Evolutionary conservation across 176 grass and related monocot species (phyloP), one percentile per base, ranked within the genome.

Genomic region (Chloris gayana): DNA sequence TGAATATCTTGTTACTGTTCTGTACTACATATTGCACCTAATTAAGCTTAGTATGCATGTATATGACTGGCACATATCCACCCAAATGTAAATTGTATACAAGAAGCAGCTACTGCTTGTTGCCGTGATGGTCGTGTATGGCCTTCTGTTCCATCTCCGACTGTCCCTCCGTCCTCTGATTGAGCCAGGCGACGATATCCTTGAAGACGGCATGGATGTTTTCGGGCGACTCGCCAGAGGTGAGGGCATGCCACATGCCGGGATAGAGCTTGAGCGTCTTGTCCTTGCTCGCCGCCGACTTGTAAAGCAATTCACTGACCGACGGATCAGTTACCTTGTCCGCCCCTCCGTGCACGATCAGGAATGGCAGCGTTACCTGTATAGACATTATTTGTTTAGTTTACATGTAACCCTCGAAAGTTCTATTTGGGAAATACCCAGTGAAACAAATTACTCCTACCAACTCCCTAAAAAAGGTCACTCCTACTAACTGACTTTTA

Each of bases 231-330:
- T 97, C 93, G 41, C 79, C 93, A 21, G 90, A 93, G 54, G 90
- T 97, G 50, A 97, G 78, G 47, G 93, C 93, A 32, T 93, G 93
- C 88, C 93, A 93, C 93, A 97, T 97, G 46, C 72, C 88, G 0
- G 85, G 85, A 27, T 97, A 93, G 17, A 91, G 68, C 27, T 91
- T 89, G 67, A 97, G 70, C 21, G 75, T 93, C 67, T 97, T 93
- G 78, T 97, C 93, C 1, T 69, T 4, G 85, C 76, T 87, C 2
- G 19, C 33, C 34, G 93, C 85, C 1, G 88, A 88, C 30, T 59
- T 76, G 60, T 85, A 80, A 8, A 97, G 67, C 19, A 87, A 67
- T 64, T 82, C 72, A n/a, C 93, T 97, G 14, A 91, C 69, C 0
- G 80, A 72, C 3, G 90, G 90, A 62, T 97, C 93, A 0, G 93